These are phyloP conservation scores for Aureobasidium sp. DNA, from an alignment of 2,329 filamentous ascomycete species.

Conservation along the genomic window DNA sequence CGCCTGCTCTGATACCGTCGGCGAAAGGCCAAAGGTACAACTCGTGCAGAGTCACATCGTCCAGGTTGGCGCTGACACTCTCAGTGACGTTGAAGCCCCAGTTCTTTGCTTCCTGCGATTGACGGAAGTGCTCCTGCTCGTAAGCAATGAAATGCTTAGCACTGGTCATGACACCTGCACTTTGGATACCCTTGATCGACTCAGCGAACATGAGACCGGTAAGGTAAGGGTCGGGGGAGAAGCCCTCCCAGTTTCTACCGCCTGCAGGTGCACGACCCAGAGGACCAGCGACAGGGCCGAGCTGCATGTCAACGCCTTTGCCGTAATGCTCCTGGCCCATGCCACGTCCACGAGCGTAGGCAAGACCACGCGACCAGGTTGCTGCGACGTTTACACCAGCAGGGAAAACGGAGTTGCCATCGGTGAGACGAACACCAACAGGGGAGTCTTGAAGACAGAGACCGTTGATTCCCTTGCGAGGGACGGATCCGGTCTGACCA, in stretches of 20 bases:
- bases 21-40: constrained; percentile 58
- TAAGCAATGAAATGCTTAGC: constrained; percentile 51
- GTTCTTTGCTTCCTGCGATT: constrained; percentile 24
- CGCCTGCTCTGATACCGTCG: constrained; percentile 50
- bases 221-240: constrained; percentile 34
- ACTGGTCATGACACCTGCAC: constrained; percentile 32
- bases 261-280: constrained; percentile 33
- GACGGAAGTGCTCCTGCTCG: constrained; percentile 47
- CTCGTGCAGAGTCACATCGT: constrained; percentile 46
- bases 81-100: constrained; percentile 38
- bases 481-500: constrained; percentile 28
- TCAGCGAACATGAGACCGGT: constrained; percentile 32
- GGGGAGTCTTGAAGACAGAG: constrained; percentile 31
- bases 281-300: constrained; percentile 37
- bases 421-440: constrained; percentile 20
- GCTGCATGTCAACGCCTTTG: constrained; percentile 33
- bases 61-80: constrained; percentile 53
- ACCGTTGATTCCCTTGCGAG: constrained; percentile 26
- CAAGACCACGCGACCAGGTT: constrained; percentile 32
- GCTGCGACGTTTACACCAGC: constrained; percentile 26
- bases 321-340: constrained; percentile 27
- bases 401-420: constrained; percentile 25
- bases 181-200: constrained; percentile 33
- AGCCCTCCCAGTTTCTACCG: constrained; percentile 38
- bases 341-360: constrained; percentile 31